phyloP scores from a whole-genome alignment of 2,329 filamentous ascomycete species.

The Leptographium radiaticola region DNA sequence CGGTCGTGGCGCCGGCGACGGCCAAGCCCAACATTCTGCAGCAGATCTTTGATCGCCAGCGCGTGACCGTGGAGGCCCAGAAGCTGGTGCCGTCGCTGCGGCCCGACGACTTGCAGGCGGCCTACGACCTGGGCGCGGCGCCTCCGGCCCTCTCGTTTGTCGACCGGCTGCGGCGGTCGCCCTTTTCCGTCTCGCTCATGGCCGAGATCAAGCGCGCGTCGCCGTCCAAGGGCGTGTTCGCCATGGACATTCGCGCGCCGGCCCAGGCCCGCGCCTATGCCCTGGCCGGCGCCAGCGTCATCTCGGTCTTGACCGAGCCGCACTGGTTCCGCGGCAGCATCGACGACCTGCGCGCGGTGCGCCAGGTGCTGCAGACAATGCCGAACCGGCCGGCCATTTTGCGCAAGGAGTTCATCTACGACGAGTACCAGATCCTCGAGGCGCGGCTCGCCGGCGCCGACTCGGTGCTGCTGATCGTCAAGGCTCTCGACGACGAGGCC shows the following conservation, averaged over 20 bases:
- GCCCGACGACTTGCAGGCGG: slow-evolving; percentile 69
- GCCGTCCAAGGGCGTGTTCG: slow-evolving; percentile 91
- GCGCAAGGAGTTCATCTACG: slow-evolving; percentile 94
- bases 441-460: slow-evolving; percentile 72
- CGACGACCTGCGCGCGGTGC: slow-evolving; percentile 77
- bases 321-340: slow-evolving; percentile 99
- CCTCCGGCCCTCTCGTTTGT: slow-evolving; percentile 76
- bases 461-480: slow-evolving; percentile 90
- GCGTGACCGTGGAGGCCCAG: slow-evolving; percentile 61
- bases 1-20: background rate
- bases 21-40: slow-evolving; percentile 66
- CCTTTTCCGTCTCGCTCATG: slow-evolving; percentile 85
- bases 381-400: slow-evolving; percentile 83
- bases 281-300: slow-evolving; percentile 85
- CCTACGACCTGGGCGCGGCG: slow-evolving; percentile 72
- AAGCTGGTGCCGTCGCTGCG: slow-evolving; percentile 77
- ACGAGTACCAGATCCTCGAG: slow-evolving; percentile 96
- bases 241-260: slow-evolving; percentile 74
- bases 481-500: slow-evolving; percentile 75
- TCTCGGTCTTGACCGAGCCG: slow-evolving; percentile 95
- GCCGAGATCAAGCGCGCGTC: slow-evolving; percentile 96
- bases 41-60: slow-evolving; percentile 76
- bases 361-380: slow-evolving; percentile 81
- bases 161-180: slow-evolving; percentile 64
- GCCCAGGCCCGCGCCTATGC: slow-evolving; percentile 87